A percentile compares a stretch with the other conserved stretches of the same genome.
Conservation (phyloP, 257 asterid genomes). For the Solanum sejunctum region DNA sequence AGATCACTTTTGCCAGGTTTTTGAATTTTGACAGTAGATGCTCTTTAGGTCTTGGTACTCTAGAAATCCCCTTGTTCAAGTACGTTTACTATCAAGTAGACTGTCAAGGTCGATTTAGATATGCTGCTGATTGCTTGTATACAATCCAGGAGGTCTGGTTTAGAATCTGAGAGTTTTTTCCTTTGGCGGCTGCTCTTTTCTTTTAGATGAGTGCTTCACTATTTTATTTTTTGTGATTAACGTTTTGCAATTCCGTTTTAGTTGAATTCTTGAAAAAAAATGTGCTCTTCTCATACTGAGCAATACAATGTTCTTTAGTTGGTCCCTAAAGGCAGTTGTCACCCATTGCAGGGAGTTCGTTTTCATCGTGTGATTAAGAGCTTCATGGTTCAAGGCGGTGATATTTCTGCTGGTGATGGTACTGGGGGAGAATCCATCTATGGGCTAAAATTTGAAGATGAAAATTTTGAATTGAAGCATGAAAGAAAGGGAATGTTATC, state of each 20-base stretch:
- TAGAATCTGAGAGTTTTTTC: background rate
- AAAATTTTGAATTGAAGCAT: conserved; percentile 71
- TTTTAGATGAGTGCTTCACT: background rate
- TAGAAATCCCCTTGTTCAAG: background rate
- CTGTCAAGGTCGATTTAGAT: background rate
- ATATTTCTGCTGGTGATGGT: conserved; percentile 84
- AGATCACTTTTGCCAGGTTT: background rate
- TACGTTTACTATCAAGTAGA: background rate
- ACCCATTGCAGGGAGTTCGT: conserved; percentile 42
- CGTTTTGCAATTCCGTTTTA: background rate
- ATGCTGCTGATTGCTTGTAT: background rate
- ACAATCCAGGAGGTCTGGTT: background rate
- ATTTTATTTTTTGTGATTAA: background rate
- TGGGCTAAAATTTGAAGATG: conserved; percentile 84
- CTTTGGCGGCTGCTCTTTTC: background rate
- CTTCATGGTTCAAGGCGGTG: conserved; percentile 98
- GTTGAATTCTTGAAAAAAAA: background rate
- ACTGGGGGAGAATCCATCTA: conserved; percentile 93
- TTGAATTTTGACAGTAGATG: background rate
- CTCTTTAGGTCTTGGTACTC: background rate
- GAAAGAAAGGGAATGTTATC: conserved; percentile 92
- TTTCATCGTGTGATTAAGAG: conserved; percentile 88
- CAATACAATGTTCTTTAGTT: background rate
- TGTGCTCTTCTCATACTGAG: background rate
- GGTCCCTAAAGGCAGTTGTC: conserved; percentile 4